Conservation (phyloP, 2,329 filamentous ascomycete genomes). For the Clonostachys rhizophaga region DNA sequence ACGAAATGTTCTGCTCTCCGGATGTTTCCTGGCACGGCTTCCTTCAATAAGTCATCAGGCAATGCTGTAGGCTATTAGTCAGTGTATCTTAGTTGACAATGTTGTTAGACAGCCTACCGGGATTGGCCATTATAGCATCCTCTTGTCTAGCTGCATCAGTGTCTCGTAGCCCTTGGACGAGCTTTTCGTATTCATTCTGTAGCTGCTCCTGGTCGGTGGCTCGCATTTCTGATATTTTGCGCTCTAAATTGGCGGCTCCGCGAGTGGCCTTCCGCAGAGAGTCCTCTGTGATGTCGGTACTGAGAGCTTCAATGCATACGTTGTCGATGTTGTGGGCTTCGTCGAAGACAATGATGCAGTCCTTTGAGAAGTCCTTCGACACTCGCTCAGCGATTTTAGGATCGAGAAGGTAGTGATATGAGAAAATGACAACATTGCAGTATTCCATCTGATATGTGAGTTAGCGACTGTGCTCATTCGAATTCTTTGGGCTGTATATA, state of each 20-base stretch:
- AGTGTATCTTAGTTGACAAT: background rate
- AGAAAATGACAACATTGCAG: slow-evolving; percentile 99
- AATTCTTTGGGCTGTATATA: slow-evolving; percentile 7
- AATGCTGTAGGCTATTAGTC: slow-evolving; percentile 50
- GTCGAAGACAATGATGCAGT: slow-evolving; percentile 98
- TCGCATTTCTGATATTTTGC: slow-evolving; percentile 90
- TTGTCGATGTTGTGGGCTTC: slow-evolving; percentile 99
- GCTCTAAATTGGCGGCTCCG: slow-evolving; percentile 86
- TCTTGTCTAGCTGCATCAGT: slow-evolving; percentile 88
- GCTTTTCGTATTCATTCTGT: slow-evolving; percentile 90
- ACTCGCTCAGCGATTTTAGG: slow-evolving; percentile 96
- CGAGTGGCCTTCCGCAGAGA: slow-evolving; percentile 86
- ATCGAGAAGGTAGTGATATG: slow-evolving; percentile 95
- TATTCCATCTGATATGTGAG: slow-evolving; percentile 72
- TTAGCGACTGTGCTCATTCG: slow-evolving; percentile 1
- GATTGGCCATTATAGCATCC: slow-evolving; percentile 96
- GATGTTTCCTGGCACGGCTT: slow-evolving; percentile 96
- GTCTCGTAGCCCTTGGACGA: slow-evolving; percentile 86
- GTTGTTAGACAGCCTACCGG: slow-evolving; percentile 35
- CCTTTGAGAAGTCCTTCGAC: slow-evolving; percentile 92
- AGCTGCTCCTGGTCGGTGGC: slow-evolving; percentile 92
- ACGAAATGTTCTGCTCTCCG: slow-evolving; percentile 93
- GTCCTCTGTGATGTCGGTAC: slow-evolving; percentile 94
- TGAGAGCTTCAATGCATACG: slow-evolving; percentile 95
- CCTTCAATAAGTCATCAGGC: slow-evolving; percentile 89